These are phyloP conservation scores for Beauveria sp. DNA, from an alignment of 2,329 filamentous ascomycete genomes.

Conservation along the genomic window DNA sequence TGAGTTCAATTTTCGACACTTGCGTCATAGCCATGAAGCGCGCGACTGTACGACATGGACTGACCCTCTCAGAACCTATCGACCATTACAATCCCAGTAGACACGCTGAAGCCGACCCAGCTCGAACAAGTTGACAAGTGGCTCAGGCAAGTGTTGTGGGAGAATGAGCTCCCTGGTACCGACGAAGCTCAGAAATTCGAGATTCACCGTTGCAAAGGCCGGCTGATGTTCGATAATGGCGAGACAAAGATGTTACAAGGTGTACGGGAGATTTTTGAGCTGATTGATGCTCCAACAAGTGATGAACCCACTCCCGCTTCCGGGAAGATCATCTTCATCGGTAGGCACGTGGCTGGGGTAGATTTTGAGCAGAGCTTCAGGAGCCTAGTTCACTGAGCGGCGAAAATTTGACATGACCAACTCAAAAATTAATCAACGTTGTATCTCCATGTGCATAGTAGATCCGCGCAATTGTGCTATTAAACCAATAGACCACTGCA, in stretches of 20 bases:
- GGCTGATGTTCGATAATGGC: slow-evolving; percentile 59
- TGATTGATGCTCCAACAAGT: slow-evolving; percentile 54
- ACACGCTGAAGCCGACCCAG: slow-evolving; percentile 47
- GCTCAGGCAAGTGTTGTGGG: slow-evolving; percentile 81
- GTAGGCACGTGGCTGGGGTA: slow-evolving; percentile 43
- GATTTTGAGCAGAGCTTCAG: slow-evolving; percentile 42
- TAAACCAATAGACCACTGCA: neutral
- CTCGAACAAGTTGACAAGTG: slow-evolving; percentile 66
- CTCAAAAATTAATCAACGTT: neutral
- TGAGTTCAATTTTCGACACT: slow-evolving; percentile 33
- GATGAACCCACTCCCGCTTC: slow-evolving; percentile 20
- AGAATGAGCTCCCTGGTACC: slow-evolving; percentile 50
- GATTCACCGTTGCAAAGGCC: slow-evolving; percentile 82
- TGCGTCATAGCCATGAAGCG: neutral
- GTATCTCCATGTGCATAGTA: neutral
- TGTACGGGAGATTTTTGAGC: slow-evolving; percentile 88
- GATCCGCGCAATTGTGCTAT: neutral
- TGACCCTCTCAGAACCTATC: slow-evolving; percentile 31
- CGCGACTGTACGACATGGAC: neutral
- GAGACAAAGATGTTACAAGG: slow-evolving; percentile 75
- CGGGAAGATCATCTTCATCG: slow-evolving; percentile 60
- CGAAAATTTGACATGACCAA: neutral
- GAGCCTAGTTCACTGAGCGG: slow-evolving; percentile 18
- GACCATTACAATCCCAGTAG: slow-evolving; percentile 66
- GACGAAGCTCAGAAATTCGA: slow-evolving; percentile 49